phyloP scores from a whole-genome alignment of 805 yeast genomes.

The Barnettozyma vustinii region DNA sequence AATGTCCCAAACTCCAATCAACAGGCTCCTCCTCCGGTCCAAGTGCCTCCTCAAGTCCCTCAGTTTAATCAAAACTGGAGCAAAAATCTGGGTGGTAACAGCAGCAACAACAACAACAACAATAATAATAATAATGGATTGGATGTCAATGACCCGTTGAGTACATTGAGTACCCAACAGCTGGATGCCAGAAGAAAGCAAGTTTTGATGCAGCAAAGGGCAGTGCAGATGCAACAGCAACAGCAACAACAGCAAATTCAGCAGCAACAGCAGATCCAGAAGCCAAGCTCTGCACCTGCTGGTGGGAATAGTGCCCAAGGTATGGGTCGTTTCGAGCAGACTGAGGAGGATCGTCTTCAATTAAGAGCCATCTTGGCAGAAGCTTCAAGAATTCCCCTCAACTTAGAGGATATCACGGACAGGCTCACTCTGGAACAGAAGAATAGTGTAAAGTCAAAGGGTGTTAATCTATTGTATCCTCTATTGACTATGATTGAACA shows the following conservation, averaged over 20 bases:
- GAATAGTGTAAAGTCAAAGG: slow-evolving; percentile 48
- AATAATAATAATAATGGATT: neutral
- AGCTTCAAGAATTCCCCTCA: slow-evolving; percentile 60
- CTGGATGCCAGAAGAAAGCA: slow-evolving; percentile 10
- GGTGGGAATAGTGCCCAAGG: slow-evolving; percentile 26
- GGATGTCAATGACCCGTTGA: slow-evolving; percentile 1
- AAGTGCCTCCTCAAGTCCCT: neutral
- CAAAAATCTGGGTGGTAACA: neutral
- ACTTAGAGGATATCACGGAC: slow-evolving; percentile 60
- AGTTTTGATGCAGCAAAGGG: slow-evolving; percentile 3
- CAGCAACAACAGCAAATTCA: slow-evolving; percentile 9
- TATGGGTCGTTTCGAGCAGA: slow-evolving; percentile 7
- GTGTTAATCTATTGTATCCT: slow-evolving; percentile 42
- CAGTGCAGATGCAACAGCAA: slow-evolving; percentile 8
- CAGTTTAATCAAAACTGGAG: slow-evolving; percentile 10
- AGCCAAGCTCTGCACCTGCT: slow-evolving; percentile 12
- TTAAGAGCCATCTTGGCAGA: slow-evolving; percentile 64
- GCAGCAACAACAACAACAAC: neutral
- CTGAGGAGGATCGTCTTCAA: slow-evolving; percentile 58
- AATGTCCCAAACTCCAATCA: neutral
- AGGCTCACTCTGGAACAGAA: slow-evolving; percentile 60
- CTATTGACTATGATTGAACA: slow-evolving; percentile 67
- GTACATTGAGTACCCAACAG: slow-evolving; percentile 5
- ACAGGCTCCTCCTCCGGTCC: neutral
- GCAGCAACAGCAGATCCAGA: slow-evolving; percentile 9